Base-by-base conservation (phyloP, 1,284 basidiomycete genomes). In the Sphaerobolus stellatus region DNA sequence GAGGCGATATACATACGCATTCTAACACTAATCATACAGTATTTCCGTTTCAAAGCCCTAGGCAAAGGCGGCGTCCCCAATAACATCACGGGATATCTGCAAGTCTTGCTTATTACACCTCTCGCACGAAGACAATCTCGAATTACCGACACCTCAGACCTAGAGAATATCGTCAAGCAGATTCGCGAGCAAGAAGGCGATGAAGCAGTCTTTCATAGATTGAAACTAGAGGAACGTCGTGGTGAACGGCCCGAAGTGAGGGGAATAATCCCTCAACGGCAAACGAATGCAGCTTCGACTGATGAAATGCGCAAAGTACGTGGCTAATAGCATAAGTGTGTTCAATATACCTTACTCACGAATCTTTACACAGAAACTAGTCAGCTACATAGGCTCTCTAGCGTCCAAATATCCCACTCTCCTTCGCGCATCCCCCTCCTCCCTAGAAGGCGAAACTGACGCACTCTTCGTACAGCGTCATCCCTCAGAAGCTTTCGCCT, bases 51-150 rank as follows among this genome's bases (percentile, higher is more conserved):
- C 51, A 49, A 57, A 7, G 49, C 56, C 4, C 54, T 65, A 5
- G 66, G 64, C 22, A 59, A 54, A 8, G 59, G 64, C n/a, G 64
- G 64, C 7, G 48, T 62, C n/a, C 62, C 66, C 11, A 52, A 60
- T 52, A 59, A 64, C 44, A 47, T 59, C 25, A 43, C 59, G 18
- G 66, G 66, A 2, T 67, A 66, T 65, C 38, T 62, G 14, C 41
- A 59, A 1, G 52, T 62, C 28, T 33, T 58, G 8, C 22, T 38
- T 8, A 22, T 61, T 16, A 63, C 62, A 48, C 57, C 58, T 6
- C 58, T 65, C 28, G 57, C 34, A 48, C 61, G 18, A 62, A 66
- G 50, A 62, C 65, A 38, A 50, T 31, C 18, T 57, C n/a, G 24
- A 6, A 40, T 56, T 48, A 63, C 62, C 16, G 52, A 29, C 24